These are phyloP conservation scores for Biscutella laevigata DNA, from an alignment of 441 rosid species.

Conservation along the genomic window DNA sequence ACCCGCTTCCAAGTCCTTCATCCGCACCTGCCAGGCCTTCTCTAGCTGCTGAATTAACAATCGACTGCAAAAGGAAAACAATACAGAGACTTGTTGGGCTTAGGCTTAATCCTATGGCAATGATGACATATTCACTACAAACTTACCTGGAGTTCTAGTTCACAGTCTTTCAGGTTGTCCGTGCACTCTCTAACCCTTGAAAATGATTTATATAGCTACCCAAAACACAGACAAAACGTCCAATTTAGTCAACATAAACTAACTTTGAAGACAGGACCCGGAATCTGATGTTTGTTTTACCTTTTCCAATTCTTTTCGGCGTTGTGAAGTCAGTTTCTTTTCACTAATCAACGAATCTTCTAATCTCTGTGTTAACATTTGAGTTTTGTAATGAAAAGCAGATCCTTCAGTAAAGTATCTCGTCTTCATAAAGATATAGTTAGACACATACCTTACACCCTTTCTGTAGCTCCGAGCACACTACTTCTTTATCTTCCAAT, in stretches of 20 bases:
- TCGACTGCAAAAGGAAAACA: slow-evolving; percentile 1
- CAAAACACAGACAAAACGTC: slow-evolving; percentile 9
- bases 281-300: slow-evolving; percentile 32
- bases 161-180: slow-evolving; percentile 52
- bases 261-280: neutral
- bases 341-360: slow-evolving; percentile 67
- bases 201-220: slow-evolving; percentile 56
- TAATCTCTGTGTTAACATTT: slow-evolving; percentile 46
- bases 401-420: slow-evolving; percentile 4
- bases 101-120: neutral
- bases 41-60: slow-evolving; percentile 20
- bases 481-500: slow-evolving; percentile 38
- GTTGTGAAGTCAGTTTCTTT: slow-evolving; percentile 54
- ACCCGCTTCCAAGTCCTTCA: slow-evolving; percentile 13
- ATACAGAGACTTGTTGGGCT: neutral
- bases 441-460: slow-evolving; percentile 44
- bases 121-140: slow-evolving; percentile 8
- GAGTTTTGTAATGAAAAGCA: slow-evolving; percentile 13
- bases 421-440: neutral
- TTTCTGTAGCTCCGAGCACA: slow-evolving; percentile 47
- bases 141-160: slow-evolving; percentile 71
- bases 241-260: slow-evolving; percentile 1
- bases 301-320: slow-evolving; percentile 49
- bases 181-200: slow-evolving; percentile 53
- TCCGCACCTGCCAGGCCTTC: slow-evolving; percentile 20